Conservation (phyloP, 2,329 filamentous ascomycete species). For the Teratosphaeria pseudoeucalypti region DNA sequence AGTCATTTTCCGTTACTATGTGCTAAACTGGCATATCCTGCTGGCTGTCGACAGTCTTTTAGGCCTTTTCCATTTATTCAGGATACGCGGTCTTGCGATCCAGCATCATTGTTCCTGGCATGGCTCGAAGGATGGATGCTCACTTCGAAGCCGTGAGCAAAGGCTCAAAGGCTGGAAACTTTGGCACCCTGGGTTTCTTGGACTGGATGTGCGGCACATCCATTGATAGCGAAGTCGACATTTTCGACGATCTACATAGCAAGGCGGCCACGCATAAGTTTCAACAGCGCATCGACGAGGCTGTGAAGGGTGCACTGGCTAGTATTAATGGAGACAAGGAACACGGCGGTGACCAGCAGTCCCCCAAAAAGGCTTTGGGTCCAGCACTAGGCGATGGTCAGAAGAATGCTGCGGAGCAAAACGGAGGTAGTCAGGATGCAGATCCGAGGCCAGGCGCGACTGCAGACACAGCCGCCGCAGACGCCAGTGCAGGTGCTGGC, state of each 20-base stretch:
- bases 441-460: not conserved
- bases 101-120: constrained; percentile 47
- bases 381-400: not conserved
- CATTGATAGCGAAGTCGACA: constrained; percentile 37
- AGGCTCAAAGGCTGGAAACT: constrained; percentile 26
- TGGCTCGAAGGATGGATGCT: constrained; percentile 47
- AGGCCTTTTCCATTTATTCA: constrained; percentile 54
- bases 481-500: not conserved
- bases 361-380: not conserved
- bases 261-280: constrained; percentile 48
- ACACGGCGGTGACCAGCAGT: not conserved
- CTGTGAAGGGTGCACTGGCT: constrained; percentile 23
- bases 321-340: not conserved
- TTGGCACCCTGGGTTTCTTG: constrained; percentile 45
- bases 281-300: constrained; percentile 31
- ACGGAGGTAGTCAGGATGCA: not conserved
- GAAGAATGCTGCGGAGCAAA: not conserved
- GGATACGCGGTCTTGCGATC: constrained; percentile 55
- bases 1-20: constrained; percentile 55
- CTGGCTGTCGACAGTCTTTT: constrained; percentile 53
- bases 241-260: constrained; percentile 44
- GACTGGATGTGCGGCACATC: constrained; percentile 52
- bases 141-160: constrained; percentile 39
- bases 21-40: constrained; percentile 61
- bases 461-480: not conserved